A percentile compares a stretch with the other conserved stretches of the same genome.
phyloP scores from a whole-genome alignment of 2,329 filamentous ascomycete genomes.

The Diaporthe batatas region DNA sequence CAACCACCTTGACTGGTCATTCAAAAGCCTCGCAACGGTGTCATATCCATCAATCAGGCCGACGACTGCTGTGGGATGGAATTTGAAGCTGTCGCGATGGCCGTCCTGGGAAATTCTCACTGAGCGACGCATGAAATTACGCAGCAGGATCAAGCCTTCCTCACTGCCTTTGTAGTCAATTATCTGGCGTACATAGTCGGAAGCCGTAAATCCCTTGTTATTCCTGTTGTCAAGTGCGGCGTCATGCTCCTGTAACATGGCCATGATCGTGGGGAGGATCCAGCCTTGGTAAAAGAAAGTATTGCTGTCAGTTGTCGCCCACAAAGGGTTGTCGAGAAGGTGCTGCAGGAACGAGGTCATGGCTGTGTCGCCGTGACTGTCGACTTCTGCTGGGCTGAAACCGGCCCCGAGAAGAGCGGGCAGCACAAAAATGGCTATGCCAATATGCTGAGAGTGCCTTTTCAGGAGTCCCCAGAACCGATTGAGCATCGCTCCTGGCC shows the following conservation, averaged over 20 bases:
- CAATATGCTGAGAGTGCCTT: too few relatives aligned
- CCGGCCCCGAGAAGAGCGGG: background rate
- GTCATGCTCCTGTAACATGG: conserved; percentile 2
- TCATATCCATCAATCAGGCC: background rate
- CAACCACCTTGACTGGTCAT: background rate
- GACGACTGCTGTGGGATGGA: background rate
- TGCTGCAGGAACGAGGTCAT: conserved; percentile 5
- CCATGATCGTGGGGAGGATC: background rate
- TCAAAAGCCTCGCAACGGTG: background rate
- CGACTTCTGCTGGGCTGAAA: conserved; percentile 5
- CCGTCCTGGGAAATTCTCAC: background rate
- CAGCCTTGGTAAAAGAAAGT: background rate
- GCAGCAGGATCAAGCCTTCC: background rate
- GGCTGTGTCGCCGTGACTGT: background rate
- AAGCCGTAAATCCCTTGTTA: background rate
- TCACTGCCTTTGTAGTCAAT: background rate
- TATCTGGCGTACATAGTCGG: background rate
- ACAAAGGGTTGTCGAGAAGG: background rate
- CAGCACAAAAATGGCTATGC: background rate
- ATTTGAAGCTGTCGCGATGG: background rate
- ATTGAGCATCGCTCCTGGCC: background rate
- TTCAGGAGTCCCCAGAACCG: background rate
- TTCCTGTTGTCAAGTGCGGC: background rate
- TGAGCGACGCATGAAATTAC: background rate
- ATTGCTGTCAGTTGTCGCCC: background rate